Conservation (phyloP, 441 rosid species). For the Pelargonium cotyledonis region DNA sequence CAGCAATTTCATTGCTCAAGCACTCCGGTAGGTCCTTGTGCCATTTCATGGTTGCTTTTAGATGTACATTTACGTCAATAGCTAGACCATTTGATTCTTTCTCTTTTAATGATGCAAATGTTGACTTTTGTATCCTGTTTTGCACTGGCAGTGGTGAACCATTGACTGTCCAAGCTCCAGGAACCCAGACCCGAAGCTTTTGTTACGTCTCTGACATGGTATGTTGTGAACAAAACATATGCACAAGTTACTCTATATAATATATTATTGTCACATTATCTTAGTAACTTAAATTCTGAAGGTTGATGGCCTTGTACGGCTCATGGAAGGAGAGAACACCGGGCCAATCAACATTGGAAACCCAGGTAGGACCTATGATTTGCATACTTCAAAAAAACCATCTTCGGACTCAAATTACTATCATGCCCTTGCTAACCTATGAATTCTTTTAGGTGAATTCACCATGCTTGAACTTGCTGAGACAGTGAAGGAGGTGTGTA, state of each 20-base stretch:
- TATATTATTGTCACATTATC: not conserved
- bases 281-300: constrained; percentile 16
- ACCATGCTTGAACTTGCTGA: constrained; percentile 92
- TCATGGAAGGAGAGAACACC: constrained; percentile 93
- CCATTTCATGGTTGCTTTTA: not conserved
- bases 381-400: not conserved
- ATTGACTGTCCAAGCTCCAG: constrained; percentile 85
- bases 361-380: constrained; percentile 48
- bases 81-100: too few species aligned
- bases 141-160: constrained; percentile 54
- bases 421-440: constrained; percentile 2
- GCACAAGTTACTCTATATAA: too few species aligned
- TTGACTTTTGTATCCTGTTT: not conserved
- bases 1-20: constrained; percentile 96
- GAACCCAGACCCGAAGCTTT: constrained; percentile 95
- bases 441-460: constrained; percentile 60
- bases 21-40: constrained; percentile 47
- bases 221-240: constrained; percentile 10
- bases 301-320: constrained; percentile 91
- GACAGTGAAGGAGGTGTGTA: constrained; percentile 77
- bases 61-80: constrained; percentile 31
- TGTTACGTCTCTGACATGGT: constrained; percentile 98
- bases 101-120: constrained; percentile 23
- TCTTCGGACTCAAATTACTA: not conserved
- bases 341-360: constrained; percentile 94